These are phyloP conservation scores for Botrytis fragariae DNA, from an alignment of 2,329 filamentous ascomycete genomes.

Conservation along the genomic window DNA sequence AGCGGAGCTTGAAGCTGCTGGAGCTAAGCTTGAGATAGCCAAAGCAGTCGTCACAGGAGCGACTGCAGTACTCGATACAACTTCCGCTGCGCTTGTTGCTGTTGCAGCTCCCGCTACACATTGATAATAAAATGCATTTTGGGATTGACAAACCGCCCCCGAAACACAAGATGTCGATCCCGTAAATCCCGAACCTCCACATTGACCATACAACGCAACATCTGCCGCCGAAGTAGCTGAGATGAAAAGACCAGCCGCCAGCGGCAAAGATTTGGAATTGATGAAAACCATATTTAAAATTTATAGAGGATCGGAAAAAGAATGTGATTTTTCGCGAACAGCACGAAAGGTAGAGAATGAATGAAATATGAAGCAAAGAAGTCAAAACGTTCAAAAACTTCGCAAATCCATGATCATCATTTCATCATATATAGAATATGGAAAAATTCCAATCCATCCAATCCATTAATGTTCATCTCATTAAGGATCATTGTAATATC, in stretches of 20 bases:
- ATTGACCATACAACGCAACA: constrained; percentile 22
- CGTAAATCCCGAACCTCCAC: constrained; percentile 36
- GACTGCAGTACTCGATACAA: neutral
- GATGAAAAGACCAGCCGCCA: neutral
- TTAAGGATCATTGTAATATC: neutral
- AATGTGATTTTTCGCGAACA: neutral
- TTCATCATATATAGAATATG: neutral
- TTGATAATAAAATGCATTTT: constrained; percentile 15
- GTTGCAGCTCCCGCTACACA: constrained; percentile 2
- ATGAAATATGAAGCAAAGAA: neutral
- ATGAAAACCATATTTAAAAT: neutral
- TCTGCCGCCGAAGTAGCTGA: constrained; percentile 1
- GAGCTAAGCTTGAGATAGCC: neutral
- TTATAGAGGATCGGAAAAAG: neutral
- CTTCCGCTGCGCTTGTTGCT: neutral
- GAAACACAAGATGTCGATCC: constrained; percentile 37
- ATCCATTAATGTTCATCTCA: neutral
- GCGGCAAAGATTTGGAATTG: neutral
- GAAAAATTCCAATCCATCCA: neutral
- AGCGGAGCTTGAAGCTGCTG: neutral
- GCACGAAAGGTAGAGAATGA: neutral
- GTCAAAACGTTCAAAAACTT: neutral
- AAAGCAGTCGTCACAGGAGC: neutral
- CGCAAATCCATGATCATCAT: neutral
- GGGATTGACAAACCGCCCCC: constrained; percentile 24